Evolutionary conservation across 179 eudicot genomes (phyloP).

Genomic region (Drosera spatulata): DNA sequence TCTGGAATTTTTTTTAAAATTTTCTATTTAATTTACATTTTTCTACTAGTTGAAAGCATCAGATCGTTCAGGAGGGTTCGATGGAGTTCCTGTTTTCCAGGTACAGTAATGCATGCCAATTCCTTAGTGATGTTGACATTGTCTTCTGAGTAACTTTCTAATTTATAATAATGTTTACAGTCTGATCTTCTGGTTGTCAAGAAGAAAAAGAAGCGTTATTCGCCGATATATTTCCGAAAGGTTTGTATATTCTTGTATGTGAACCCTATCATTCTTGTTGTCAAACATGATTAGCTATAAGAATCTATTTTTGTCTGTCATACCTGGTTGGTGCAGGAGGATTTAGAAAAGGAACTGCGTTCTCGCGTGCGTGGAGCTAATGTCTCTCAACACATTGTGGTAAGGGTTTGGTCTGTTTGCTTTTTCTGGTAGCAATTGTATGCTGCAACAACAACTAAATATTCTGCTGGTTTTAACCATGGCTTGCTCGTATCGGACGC

Average conservation of each 20-base stretch:
- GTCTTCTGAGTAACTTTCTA: neutral
- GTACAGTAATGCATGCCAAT: constrained; percentile 19
- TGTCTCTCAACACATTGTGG: constrained; percentile 68
- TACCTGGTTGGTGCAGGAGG: constrained; percentile 52
- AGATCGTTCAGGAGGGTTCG: constrained; percentile 57
- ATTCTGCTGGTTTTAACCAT: too few species aligned
- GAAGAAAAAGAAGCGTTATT: constrained; percentile 79
- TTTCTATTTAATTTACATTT: constrained; percentile 7
- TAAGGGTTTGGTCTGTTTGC: constrained; percentile 10
- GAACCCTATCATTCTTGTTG: too few species aligned
- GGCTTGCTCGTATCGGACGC: too few species aligned
- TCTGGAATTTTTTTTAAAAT: too few species aligned
- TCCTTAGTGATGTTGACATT: neutral
- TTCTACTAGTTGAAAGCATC: constrained; percentile 59
- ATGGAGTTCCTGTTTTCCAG: constrained; percentile 98
- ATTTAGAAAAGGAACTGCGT: constrained; percentile 75
- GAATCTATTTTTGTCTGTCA: neutral
- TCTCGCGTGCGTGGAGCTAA: constrained; percentile 28
- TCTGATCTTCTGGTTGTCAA: constrained; percentile 87
- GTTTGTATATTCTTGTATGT: constrained; percentile 24
- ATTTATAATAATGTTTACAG: constrained; percentile 22
- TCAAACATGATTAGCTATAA: too few species aligned
- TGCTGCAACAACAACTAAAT: too few species aligned
- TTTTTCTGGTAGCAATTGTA: too few species aligned
- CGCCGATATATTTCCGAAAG: constrained; percentile 89